Percentiles rank a stretch among this genome's conserved stretches.
Evolutionary conservation across 2,329 filamentous ascomycete genomes (phyloP).

Genomic region (Cyphellophora europaea): DNA sequence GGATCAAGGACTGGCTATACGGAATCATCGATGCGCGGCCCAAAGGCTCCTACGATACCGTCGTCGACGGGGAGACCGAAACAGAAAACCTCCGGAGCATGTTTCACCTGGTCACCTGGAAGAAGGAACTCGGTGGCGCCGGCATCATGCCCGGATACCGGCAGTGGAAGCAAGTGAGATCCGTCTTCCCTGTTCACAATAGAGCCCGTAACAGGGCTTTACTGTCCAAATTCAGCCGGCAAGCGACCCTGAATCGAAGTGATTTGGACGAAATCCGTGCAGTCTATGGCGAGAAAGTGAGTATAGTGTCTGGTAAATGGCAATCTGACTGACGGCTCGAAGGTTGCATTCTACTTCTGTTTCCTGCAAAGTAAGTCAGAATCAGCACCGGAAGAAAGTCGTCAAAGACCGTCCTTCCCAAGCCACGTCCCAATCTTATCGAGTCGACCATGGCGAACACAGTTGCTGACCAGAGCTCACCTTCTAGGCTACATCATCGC

Average conservation of each 20-base stretch:
- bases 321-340: background rate
- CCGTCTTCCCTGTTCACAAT: slow-evolving; percentile 1
- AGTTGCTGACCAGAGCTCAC: no score
- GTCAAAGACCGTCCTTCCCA: no score
- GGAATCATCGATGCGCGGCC: slow-evolving; percentile 1
- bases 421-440: no score
- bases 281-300: slow-evolving; percentile 1
- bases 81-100: background rate
- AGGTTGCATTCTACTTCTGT: slow-evolving; percentile 1
- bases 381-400: no score
- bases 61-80: slow-evolving; percentile 1
- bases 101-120: slow-evolving; percentile 1
- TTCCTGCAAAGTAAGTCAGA: no score
- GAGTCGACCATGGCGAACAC: no score
- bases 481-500: slow-evolving; percentile 1
- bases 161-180: background rate
- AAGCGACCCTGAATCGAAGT: background rate
- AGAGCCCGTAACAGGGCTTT: background rate
- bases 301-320: background rate
- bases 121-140: background rate
- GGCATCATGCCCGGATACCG: background rate
- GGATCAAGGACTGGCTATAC: slow-evolving; percentile 2
- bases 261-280: slow-evolving; percentile 1
- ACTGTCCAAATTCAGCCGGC: background rate
- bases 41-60: slow-evolving; percentile 1